A percentile compares a stretch with the other conserved stretches of the same genome.
These are phyloP conservation scores for Sugiyamaella grinbergsii DNA, from an alignment of 1,139 yeast species.

Conservation along the genomic window DNA sequence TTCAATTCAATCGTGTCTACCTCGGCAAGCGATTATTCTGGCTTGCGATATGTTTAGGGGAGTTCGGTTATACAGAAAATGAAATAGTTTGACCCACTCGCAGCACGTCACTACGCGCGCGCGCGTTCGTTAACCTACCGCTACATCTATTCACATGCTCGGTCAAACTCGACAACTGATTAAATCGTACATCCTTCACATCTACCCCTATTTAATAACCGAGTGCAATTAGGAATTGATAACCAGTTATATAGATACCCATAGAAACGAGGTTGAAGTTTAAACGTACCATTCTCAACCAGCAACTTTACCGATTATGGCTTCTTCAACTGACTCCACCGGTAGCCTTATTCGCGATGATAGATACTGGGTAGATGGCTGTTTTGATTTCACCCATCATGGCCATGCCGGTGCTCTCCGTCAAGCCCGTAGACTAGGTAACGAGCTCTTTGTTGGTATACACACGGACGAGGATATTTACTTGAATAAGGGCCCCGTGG, in stretches of 20 bases:
- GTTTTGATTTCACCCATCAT: conserved; percentile 96
- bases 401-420: conserved; percentile 97
- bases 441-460: conserved; percentile 79
- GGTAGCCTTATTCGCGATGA: conserved; percentile 25
- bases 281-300: background rate
- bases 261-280: too few relatives aligned
- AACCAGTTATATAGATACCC: background rate
- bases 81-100: too few relatives aligned
- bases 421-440: conserved; percentile 82
- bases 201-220: background rate
- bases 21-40: too few relatives aligned
- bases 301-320: background rate
- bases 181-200: too few relatives aligned
- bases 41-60: too few relatives aligned
- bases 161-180: too few relatives aligned
- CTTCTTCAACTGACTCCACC: background rate
- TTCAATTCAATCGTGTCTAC: too few relatives aligned
- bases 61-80: too few relatives aligned
- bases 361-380: conserved; percentile 88
- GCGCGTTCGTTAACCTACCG: background rate
- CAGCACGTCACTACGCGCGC: background rate
- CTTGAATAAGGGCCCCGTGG: conserved; percentile 88
- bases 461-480: conserved; percentile 88
- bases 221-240: background rate
- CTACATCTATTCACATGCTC: background rate